Conservation (phyloP, 2,329 filamentous ascomycete genomes). For the Sporothrix luriei region DNA sequence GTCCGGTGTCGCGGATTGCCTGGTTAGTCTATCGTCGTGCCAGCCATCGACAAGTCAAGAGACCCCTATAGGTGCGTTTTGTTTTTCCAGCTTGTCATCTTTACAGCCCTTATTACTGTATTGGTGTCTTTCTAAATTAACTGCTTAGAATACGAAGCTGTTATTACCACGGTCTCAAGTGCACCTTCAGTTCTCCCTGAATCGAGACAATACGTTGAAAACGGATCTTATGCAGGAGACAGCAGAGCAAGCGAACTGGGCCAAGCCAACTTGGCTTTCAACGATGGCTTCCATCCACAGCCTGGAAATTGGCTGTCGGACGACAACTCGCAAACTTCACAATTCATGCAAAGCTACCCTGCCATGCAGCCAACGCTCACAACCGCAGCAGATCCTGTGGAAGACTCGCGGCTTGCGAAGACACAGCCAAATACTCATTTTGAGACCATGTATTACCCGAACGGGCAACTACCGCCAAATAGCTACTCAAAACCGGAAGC, state of each 20-base stretch:
- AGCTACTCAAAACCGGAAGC: slow-evolving; percentile 5
- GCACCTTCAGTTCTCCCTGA: slow-evolving; percentile 34
- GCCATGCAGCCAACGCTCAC: slow-evolving; percentile 43
- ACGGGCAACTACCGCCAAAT: not conserved
- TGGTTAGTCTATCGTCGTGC: slow-evolving; percentile 43
- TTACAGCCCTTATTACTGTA: not conserved
- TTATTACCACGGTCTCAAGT: slow-evolving; percentile 33
- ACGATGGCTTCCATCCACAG: slow-evolving; percentile 39
- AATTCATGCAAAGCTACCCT: slow-evolving; percentile 45
- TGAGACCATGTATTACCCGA: slow-evolving; percentile 49
- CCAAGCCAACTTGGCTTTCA: slow-evolving; percentile 34
- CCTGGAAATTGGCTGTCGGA: slow-evolving; percentile 40
- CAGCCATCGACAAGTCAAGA: slow-evolving; percentile 44
- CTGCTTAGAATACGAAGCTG: slow-evolving; percentile 43
- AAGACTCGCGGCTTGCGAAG: slow-evolving; percentile 15
- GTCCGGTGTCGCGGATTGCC: slow-evolving; percentile 28
- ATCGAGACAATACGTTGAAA: slow-evolving; percentile 38
- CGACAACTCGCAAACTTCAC: slow-evolving; percentile 40
- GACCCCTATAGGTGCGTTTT: slow-evolving; percentile 42
- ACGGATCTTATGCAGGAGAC: slow-evolving; percentile 42
- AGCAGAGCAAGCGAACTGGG: slow-evolving; percentile 36
- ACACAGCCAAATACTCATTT: slow-evolving; percentile 40
- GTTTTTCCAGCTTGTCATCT: slow-evolving; percentile 3
- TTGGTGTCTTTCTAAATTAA: not conserved
- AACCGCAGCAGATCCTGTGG: slow-evolving; percentile 28